These are phyloP conservation scores for Eimeria falciformis DNA, from an alignment of 169 alveolate species.

Conservation along the genomic window DNA sequence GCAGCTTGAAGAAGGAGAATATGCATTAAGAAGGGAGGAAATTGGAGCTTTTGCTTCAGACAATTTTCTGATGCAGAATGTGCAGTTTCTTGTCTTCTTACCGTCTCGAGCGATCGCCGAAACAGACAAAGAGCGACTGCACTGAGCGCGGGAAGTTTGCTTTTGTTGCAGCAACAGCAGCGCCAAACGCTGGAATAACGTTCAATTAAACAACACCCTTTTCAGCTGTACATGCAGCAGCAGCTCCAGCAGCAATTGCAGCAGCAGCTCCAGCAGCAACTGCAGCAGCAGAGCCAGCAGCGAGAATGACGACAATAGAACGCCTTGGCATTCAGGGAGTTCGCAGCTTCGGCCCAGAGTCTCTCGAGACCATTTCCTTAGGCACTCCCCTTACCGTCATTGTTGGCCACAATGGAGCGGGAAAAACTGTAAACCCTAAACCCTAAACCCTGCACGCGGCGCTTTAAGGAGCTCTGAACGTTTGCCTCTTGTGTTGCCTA, in stretches of 20 bases:
- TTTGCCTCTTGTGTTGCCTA: too few relatives aligned
- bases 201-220: background rate
- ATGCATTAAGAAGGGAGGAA: too few relatives aligned
- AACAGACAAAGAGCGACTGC: too few relatives aligned
- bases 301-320: constrained; percentile 86
- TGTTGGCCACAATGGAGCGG: constrained; percentile 99
- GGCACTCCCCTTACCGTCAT: constrained; percentile 97
- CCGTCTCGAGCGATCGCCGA: too few relatives aligned
- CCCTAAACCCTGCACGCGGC: too few relatives aligned
- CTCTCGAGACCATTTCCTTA: constrained; percentile 93
- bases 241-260: background rate
- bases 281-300: background rate
- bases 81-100: too few relatives aligned
- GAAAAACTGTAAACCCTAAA: constrained; percentile 96
- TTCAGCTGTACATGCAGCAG: background rate
- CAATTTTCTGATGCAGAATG: too few relatives aligned
- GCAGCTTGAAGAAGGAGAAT: too few relatives aligned
- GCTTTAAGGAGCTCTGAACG: too few relatives aligned
- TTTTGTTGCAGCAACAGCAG: constrained; percentile 21
- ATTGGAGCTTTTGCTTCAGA: too few relatives aligned
- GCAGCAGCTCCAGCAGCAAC: constrained; percentile 8
- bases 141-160: too few relatives aligned
- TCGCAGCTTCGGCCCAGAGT: constrained; percentile 95
- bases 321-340: constrained; percentile 97
- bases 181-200: background rate